A percentile compares a stretch with the other conserved stretches of the same genome.
Conservation (phyloP, 2,329 filamentous ascomycete genomes). For the Dothidotthia symphoricarpi region DNA sequence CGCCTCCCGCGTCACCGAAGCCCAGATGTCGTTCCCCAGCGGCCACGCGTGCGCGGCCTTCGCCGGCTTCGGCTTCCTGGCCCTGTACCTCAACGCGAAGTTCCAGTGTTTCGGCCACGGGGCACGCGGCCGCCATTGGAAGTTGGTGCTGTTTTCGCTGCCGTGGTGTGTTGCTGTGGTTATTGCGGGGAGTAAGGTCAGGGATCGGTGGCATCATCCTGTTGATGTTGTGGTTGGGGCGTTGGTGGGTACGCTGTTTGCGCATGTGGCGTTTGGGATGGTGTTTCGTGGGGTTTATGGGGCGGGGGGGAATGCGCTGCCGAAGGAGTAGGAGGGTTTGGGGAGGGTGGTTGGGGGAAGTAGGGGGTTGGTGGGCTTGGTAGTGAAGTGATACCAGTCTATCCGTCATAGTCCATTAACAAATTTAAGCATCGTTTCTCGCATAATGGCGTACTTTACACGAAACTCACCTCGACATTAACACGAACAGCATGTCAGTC, state of each 20-base stretch:
- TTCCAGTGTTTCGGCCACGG: slow-evolving; percentile 17
- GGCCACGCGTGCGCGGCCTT: slow-evolving; percentile 34
- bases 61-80: slow-evolving; percentile 33
- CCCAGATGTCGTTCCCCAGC: slow-evolving; percentile 33
- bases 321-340: slow-evolving; percentile 6
- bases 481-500: too few relatives aligned
- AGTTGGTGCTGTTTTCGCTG: slow-evolving; percentile 59
- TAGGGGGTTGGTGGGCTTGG: too few relatives aligned
- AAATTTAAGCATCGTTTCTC: too few relatives aligned
- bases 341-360: too few relatives aligned
- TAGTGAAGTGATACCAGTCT: too few relatives aligned
- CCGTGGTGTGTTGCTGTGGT: slow-evolving; percentile 63
- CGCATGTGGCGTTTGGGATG: slow-evolving; percentile 62
- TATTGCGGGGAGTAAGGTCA: slow-evolving; percentile 64
- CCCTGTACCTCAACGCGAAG: slow-evolving; percentile 30
- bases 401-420: too few relatives aligned
- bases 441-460: too few relatives aligned
- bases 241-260: slow-evolving; percentile 61
- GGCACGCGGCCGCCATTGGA: slow-evolving; percentile 59
- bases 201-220: slow-evolving; percentile 68
- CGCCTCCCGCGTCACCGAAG: slow-evolving; percentile 17
- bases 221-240: slow-evolving; percentile 65
- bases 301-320: slow-evolving; percentile 17
- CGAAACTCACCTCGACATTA: too few relatives aligned
- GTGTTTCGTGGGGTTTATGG: slow-evolving; percentile 47